A percentile compares a stretch with the other conserved stretches of the same genome.
These are phyloP conservation scores for Cyclocybe cylindracea DNA, from an alignment of 768 basidiomycete species.

Conservation along the genomic window DNA sequence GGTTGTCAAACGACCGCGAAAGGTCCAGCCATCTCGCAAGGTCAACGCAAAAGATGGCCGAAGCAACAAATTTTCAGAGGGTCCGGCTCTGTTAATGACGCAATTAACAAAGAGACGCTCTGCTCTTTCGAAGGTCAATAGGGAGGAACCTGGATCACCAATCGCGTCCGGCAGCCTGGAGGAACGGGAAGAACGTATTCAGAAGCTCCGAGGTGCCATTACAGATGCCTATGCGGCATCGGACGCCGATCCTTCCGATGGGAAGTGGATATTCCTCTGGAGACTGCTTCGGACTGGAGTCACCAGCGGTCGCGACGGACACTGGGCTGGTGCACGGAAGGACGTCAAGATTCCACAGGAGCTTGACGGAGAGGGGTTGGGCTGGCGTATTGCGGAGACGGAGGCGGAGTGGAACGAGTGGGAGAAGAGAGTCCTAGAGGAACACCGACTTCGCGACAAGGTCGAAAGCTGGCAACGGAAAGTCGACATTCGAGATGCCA, in stretches of 20 bases:
- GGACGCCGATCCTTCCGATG: slow-evolving; percentile 22
- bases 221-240: slow-evolving; percentile 18
- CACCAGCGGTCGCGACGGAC: slow-evolving; percentile 19
- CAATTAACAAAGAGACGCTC: slow-evolving; percentile 11
- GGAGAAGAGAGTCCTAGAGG: slow-evolving; percentile 19
- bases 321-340: slow-evolving; percentile 19
- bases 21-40: too few relatives aligned
- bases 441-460: slow-evolving; percentile 18
- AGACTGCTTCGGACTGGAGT: slow-evolving; percentile 17
- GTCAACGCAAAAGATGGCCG: too few relatives aligned
- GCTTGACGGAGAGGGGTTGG: slow-evolving; percentile 1
- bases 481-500: slow-evolving; percentile 1
- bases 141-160: slow-evolving; percentile 26
- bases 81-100: too few relatives aligned
- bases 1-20: too few relatives aligned
- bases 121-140: slow-evolving; percentile 26
- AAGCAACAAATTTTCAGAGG: too few relatives aligned
- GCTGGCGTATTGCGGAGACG: slow-evolving; percentile 22
- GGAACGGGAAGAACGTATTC: slow-evolving; percentile 13
- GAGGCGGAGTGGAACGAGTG: slow-evolving; percentile 24
- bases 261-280: slow-evolving; percentile 19
- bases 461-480: slow-evolving; percentile 23
- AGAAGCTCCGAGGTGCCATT: slow-evolving; percentile 11
- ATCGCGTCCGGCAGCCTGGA: slow-evolving; percentile 9
- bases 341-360: slow-evolving; percentile 11